Percentiles rank a stretch among this genome's conserved stretches.
Evolutionary conservation across 176 grass and related monocot species (phyloP).

Genomic region (Chrysopogon serrulatus): DNA sequence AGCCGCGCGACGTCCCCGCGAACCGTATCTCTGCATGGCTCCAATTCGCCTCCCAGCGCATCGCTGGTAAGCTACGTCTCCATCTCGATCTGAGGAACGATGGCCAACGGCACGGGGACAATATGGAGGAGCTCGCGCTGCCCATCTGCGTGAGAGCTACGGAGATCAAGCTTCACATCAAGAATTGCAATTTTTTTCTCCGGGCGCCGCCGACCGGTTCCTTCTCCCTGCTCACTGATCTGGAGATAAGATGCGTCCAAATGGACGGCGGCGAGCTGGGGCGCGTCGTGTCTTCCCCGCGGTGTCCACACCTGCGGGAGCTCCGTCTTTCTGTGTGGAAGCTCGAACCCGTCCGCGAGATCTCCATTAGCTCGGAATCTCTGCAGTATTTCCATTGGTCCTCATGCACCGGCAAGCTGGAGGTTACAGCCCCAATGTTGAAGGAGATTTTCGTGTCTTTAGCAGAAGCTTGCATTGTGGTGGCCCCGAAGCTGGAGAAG

Average conservation of each 20-base stretch:
- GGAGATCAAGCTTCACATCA: not conserved
- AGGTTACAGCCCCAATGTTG: not conserved
- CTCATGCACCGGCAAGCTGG: not conserved
- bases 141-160: rapidly evolving
- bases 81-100: not conserved
- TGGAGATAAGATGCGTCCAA: rapidly evolving
- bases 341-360: not conserved
- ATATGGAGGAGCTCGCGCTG: too few species aligned
- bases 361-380: too few species aligned
- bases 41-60: not conserved
- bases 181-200: not conserved
- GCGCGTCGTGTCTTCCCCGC: not conserved
- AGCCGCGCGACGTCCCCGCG: not conserved
- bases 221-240: not conserved
- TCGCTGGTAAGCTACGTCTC: not conserved
- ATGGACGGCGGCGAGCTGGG: not conserved
- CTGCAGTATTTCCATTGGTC: too few species aligned
- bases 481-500: too few species aligned
- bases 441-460: not conserved
- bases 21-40: not conserved
- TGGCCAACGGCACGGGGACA: too few species aligned
- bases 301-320: not conserved
- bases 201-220: too few species aligned
- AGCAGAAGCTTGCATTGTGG: too few species aligned
- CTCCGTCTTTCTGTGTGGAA: not conserved